phyloP scores from a whole-genome alignment of 2,329 filamentous ascomycete genomes.

The Fusarium verrucosum region DNA sequence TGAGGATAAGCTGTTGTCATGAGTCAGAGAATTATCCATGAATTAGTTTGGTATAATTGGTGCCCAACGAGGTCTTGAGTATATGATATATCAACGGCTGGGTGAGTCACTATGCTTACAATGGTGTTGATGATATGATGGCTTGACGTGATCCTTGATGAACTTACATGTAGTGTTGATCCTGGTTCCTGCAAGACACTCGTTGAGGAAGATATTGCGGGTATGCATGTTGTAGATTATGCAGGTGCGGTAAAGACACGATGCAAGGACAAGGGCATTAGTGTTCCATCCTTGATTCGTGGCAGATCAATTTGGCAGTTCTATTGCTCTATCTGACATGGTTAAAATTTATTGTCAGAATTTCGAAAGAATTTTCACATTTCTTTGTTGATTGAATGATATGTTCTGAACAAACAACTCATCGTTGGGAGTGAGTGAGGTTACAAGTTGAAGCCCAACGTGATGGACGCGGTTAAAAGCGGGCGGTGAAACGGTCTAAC shows the following conservation, averaged over 20 bases:
- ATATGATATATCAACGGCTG: not conserved
- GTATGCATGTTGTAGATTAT: conserved; percentile 9
- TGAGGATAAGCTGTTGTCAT: conserved; percentile 2
- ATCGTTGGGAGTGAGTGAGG: not conserved
- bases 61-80: not conserved
- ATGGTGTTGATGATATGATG: not conserved
- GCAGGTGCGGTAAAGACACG: conserved; percentile 3
- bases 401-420: not conserved
- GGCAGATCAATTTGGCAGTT: not conserved
- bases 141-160: no score
- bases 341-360: fast-evolving
- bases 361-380: fast-evolving
- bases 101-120: not conserved
- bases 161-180: not conserved
- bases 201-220: not conserved
- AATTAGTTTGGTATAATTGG: conserved; percentile 13
- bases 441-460: not conserved
- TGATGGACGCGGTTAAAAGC: not conserved
- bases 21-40: conserved; percentile 13
- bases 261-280: not conserved
- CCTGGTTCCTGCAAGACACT: conserved; percentile 5
- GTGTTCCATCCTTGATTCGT: not conserved
- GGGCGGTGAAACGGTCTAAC: not conserved
- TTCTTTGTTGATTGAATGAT: not conserved
- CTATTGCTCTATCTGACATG: fast-evolving